phyloP scores from a whole-genome alignment of 495 filamentous ascomycete genomes.

The Aspergillus bridgeri region DNA sequence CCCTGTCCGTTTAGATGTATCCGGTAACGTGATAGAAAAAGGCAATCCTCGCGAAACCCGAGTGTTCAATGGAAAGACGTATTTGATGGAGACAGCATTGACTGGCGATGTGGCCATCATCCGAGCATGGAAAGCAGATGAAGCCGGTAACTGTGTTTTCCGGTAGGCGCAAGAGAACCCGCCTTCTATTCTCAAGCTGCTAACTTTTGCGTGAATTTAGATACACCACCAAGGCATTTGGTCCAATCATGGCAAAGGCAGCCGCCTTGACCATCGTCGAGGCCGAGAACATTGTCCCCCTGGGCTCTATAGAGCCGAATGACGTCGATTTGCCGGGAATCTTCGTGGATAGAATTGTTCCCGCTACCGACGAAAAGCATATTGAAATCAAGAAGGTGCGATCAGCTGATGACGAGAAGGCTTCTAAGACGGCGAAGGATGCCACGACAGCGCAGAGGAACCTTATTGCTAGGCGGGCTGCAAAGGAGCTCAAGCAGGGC shows the following conservation, averaged over 20 bases:
- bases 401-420: constrained; percentile 48
- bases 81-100: constrained; percentile 81
- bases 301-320: constrained; percentile 74
- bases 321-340: constrained; percentile 84
- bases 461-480: constrained; percentile 75
- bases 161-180: constrained; percentile 53
- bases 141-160: constrained; percentile 87
- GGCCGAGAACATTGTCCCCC: constrained; percentile 84
- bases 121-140: constrained; percentile 82
- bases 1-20: constrained; percentile 68
- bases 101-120: constrained; percentile 85
- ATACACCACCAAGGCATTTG: constrained; percentile 61
- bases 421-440: constrained; percentile 52
- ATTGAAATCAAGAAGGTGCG: constrained; percentile 80
- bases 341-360: constrained; percentile 82
- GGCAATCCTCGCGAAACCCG: constrained; percentile 77
- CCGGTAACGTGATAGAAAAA: constrained; percentile 68
- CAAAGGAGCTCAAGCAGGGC: constrained; percentile 91
- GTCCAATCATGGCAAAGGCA: constrained; percentile 84
- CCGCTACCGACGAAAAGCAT: constrained; percentile 67
- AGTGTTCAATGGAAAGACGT: constrained; percentile 79
- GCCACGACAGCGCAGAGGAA: constrained; percentile 68
- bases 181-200: constrained; percentile 45
- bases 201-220: constrained; percentile 19
- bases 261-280: constrained; percentile 87